Conservation (phyloP, 495 filamentous ascomycete species). For the Bombardia bombarda region DNA sequence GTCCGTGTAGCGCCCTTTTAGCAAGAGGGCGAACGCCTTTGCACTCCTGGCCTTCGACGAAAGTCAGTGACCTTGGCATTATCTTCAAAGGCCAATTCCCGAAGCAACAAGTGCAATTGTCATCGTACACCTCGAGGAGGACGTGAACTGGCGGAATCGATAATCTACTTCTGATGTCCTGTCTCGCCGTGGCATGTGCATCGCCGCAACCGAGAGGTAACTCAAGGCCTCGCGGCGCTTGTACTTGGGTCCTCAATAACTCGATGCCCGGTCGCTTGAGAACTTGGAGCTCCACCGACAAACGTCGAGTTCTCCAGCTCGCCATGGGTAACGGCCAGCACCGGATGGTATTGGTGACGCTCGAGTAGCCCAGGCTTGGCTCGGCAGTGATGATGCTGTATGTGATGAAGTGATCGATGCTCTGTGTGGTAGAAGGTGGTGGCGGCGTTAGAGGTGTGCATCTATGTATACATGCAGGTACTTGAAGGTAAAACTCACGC, state of each 20-base stretch:
- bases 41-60: too few relatives aligned
- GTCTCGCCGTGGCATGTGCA: constrained; percentile 35
- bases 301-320: constrained; percentile 52
- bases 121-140: not conserved
- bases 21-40: too few relatives aligned
- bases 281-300: constrained; percentile 59
- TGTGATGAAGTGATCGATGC: constrained; percentile 62
- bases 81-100: too few relatives aligned
- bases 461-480: not conserved
- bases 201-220: constrained; percentile 49
- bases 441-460: too few relatives aligned
- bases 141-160: too few relatives aligned
- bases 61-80: too few relatives aligned
- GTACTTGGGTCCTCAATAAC: constrained; percentile 64
- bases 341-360: constrained; percentile 54
- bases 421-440: too few relatives aligned
- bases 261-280: constrained; percentile 58
- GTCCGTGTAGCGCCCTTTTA: too few relatives aligned
- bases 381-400: constrained; percentile 57
- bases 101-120: too few relatives aligned
- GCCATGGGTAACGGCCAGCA: constrained; percentile 53
- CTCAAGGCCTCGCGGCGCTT: constrained; percentile 61
- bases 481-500: constrained; percentile 30
- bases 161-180: constrained; percentile 5
- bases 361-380: constrained; percentile 51